Evolutionary conservation across 2,329 filamentous ascomycete genomes (phyloP).

Genomic region (Fusarium sp.): DNA sequence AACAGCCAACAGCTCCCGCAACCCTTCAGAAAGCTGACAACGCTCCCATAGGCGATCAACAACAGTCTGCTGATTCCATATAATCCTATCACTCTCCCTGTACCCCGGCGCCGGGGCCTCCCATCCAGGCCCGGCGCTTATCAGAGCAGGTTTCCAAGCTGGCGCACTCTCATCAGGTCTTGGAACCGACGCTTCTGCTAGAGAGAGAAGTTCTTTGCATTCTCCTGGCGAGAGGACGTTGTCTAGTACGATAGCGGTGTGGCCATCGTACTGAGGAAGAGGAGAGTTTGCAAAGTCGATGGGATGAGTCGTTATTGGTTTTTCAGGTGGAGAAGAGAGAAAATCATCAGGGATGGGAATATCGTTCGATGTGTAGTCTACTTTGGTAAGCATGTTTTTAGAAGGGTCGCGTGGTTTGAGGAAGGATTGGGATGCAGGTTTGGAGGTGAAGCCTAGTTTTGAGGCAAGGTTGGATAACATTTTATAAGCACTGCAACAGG

Average conservation of each 20-base stretch:
- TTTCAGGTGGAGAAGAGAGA: conserved; percentile 52
- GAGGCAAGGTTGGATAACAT: conserved; percentile 39
- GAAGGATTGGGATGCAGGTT: neutral
- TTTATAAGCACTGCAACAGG: neutral
- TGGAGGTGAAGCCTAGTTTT: conserved; percentile 33
- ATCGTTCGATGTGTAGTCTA: conserved; percentile 45
- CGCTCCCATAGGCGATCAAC: conserved; percentile 72
- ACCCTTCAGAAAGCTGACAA: conserved; percentile 55
- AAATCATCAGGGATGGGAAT: conserved; percentile 55
- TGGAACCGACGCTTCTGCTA: conserved; percentile 63
- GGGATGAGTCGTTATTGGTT: conserved; percentile 52
- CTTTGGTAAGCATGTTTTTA: neutral
- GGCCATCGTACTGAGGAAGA: conserved; percentile 61
- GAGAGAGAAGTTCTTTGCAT: conserved; percentile 63
- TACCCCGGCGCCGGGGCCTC: conserved; percentile 65
- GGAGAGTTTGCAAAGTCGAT: conserved; percentile 63
- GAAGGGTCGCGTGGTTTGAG: conserved; percentile 4
- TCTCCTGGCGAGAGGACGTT: conserved; percentile 65
- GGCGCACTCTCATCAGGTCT: conserved; percentile 31
- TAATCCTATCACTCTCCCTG: conserved; percentile 79
- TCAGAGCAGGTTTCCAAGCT: conserved; percentile 74
- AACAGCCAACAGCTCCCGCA: conserved; percentile 52
- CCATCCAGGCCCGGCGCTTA: conserved; percentile 70
- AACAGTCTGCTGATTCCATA: conserved; percentile 74
- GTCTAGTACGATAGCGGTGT: conserved; percentile 69